These are phyloP conservation scores for Bjerkandera adusta DNA, from an alignment of 1,284 basidiomycete genomes.

Conservation along the genomic window DNA sequence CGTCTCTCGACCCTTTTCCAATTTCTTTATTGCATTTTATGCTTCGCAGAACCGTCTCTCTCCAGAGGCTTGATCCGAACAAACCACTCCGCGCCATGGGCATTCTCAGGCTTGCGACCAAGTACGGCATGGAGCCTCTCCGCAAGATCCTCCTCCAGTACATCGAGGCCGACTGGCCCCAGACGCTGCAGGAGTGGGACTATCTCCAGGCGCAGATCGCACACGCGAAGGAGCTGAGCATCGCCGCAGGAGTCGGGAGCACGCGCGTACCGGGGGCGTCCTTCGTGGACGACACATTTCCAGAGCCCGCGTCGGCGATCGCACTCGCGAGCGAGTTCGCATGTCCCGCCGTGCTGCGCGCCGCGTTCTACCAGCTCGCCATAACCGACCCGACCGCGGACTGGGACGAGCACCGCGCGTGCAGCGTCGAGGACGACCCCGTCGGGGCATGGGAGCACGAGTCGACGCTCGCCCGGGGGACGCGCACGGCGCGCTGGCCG, in stretches of 20 bases:
- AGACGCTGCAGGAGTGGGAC: conserved; percentile 60
- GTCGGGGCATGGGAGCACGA: conserved; percentile 9
- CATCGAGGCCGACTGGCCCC: conserved; percentile 57
- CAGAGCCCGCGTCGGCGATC: conserved; percentile 48
- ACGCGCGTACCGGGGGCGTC: neutral
- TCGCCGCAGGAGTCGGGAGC: neutral
- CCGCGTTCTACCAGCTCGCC: conserved; percentile 61
- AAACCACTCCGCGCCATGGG: conserved; percentile 37
- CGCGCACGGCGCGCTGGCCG: conserved; percentile 15
- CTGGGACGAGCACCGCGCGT: conserved; percentile 9
- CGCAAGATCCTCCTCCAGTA: conserved; percentile 52
- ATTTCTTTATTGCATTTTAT: no score
- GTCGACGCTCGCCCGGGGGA: conserved; percentile 10
- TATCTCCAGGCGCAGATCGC: conserved; percentile 15
- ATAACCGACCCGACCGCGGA: conserved; percentile 9
- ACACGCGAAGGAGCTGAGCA: conserved; percentile 6
- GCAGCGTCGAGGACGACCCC: conserved; percentile 1
- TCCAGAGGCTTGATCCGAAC: conserved; percentile 18
- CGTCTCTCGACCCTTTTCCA: neutral
- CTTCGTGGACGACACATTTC: conserved; percentile 13
- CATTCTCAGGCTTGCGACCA: conserved; percentile 61
- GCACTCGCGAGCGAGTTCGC: conserved; percentile 59
- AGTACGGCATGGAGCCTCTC: conserved; percentile 52
- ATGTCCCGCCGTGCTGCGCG: conserved; percentile 48
- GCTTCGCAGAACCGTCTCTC: conserved; percentile 7